Base-by-base conservation (phyloP, 768 basidiomycete genomes). In the Hypholoma sublateritium region DNA sequence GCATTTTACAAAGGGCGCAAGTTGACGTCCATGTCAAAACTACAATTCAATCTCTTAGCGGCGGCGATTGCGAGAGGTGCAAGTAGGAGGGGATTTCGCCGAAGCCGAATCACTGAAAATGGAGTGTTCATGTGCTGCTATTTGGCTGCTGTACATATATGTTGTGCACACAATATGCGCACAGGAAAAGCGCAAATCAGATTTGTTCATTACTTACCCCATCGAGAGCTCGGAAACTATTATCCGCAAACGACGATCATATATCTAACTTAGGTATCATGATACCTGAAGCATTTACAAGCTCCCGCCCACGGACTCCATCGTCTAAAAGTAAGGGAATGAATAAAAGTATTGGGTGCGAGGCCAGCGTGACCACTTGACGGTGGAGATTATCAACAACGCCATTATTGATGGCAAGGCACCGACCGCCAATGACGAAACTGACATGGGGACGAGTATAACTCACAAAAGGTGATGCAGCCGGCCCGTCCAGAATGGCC, bases 401-500 rank as follows among this genome's bases (percentile, higher is more conserved):
- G 28, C 28, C 28, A 7, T 32, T 32, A 32, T 32, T 32, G 28
- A 32, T 32, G 28, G 28, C 28, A 32, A 32, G 28, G 28, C 28
- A 32, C 28, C 28, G 2, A 22, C 13, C 43, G 4, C 43, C 43
- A 13, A 47, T 22, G 16, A 47, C 46, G 46, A 28, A 86, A 85
- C 1, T 79, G 80, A 58, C 82, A 81, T 37, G 19, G 22, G 44
- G 39, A 53, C 4, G 25, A 22, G 44, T 44, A 59, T 42, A 5
- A 83, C 90, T 76, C 64, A 92, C 89, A 62, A 90, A 91, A n/a
- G 85, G 80, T 13, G 91, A 93, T 11, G 95, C 95, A 0, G 91
- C 89, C 0, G 93, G 91, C 2, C 91, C 88, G 68, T 97, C 95
- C n/a, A 98, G 79, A 19, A 94, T 87, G 2, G 77, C 77, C 37